phyloP scores from a whole-genome alignment of 2,329 filamentous ascomycete genomes.

The Drechslerella stenobrocha region DNA sequence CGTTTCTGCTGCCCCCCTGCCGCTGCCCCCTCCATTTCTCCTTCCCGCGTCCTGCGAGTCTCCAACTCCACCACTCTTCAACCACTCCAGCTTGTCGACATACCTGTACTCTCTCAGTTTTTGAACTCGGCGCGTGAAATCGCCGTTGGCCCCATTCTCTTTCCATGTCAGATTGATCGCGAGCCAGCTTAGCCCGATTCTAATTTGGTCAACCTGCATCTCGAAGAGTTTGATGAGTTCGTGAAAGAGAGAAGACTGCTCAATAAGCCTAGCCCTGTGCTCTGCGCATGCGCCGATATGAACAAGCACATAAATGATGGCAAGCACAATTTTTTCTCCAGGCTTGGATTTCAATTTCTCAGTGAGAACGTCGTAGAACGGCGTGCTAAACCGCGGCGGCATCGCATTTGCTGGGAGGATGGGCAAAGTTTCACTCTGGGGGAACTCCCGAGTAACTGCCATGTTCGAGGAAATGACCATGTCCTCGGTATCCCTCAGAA shows the following conservation, averaged over 20 bases:
- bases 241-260: constrained; percentile 74
- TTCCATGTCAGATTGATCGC: constrained; percentile 80
- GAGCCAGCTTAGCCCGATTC: constrained; percentile 78
- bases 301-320: constrained; percentile 79
- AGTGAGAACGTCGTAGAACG: constrained; percentile 37
- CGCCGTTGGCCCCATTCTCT: constrained; percentile 68
- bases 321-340: constrained; percentile 68
- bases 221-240: constrained; percentile 73
- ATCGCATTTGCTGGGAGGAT: constrained; percentile 19
- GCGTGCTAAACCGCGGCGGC: constrained; percentile 26
- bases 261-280: constrained; percentile 72
- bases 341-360: constrained; percentile 47
- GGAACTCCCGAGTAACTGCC: neutral
- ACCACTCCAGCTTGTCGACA: constrained; percentile 65
- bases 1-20: constrained; percentile 5
- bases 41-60: constrained; percentile 13
- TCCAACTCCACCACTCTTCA: constrained; percentile 56
- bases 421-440: neutral
- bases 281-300: constrained; percentile 84
- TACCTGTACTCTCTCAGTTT: constrained; percentile 75
- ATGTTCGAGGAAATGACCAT: constrained; percentile 54
- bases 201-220: constrained; percentile 72
- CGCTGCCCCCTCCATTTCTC: constrained; percentile 4
- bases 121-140: constrained; percentile 67
- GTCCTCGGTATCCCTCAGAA: constrained; percentile 65